phyloP scores from a whole-genome alignment of 192 early-diverging fungal species.

The Phycomyces nitens region DNA sequence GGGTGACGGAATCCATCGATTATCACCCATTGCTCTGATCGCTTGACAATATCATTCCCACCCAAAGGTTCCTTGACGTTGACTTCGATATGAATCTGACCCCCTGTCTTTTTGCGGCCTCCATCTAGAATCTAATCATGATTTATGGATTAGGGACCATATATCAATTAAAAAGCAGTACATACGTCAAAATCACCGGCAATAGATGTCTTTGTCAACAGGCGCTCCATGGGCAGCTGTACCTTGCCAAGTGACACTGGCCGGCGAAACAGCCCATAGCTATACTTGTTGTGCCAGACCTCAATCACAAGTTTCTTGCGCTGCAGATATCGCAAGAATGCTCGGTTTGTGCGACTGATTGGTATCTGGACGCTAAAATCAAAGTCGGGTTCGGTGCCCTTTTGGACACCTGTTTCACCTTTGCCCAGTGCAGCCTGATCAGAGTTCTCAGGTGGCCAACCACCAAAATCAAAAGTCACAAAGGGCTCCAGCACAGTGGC shows the following conservation, averaged over 20 bases:
- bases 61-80: conserved; percentile 57
- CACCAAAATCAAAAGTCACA: conserved; percentile 65
- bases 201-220: conserved; percentile 64
- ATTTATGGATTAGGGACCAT: background rate
- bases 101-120: conserved; percentile 63
- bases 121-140: conserved; percentile 55
- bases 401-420: conserved; percentile 56
- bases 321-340: conserved; percentile 63
- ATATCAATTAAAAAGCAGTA: conserved; percentile 6
- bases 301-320: conserved; percentile 68
- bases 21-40: conserved; percentile 63
- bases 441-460: conserved; percentile 65
- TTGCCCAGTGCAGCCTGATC: conserved; percentile 53
- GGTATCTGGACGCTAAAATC: conserved; percentile 49
- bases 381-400: conserved; percentile 51
- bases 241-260: conserved; percentile 60
- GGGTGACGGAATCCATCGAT: conserved; percentile 47
- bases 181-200: conserved; percentile 63
- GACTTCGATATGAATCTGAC: conserved; percentile 62
- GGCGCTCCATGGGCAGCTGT: conserved; percentile 45
- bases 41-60: conserved; percentile 53
- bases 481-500: conserved; percentile 58
- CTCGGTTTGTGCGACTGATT: conserved; percentile 56
- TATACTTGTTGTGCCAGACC: conserved; percentile 57
- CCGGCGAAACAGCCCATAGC: conserved; percentile 49